These are phyloP conservation scores for Aspergillus aculeatinus DNA, from an alignment of 2,329 filamentous ascomycete genomes.

Conservation along the genomic window DNA sequence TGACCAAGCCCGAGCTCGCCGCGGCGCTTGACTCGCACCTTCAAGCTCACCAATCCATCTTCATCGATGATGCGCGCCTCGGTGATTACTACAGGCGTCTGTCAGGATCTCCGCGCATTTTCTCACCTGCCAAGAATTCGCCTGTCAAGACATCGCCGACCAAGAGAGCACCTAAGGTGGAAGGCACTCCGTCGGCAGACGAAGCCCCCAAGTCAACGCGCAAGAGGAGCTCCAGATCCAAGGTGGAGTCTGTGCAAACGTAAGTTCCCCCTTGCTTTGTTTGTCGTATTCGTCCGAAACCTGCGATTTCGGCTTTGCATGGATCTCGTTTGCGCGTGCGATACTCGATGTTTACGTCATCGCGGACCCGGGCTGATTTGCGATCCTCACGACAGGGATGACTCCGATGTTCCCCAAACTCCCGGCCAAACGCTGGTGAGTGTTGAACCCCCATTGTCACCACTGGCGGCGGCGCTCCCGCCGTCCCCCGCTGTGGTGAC, in stretches of 20 bases:
- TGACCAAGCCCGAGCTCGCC: constrained; percentile 80
- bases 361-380: background rate
- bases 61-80: constrained; percentile 64
- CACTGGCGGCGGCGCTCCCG: constrained; percentile 21
- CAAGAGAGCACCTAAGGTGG: constrained; percentile 47
- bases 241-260: constrained; percentile 37
- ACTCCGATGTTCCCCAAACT: constrained; percentile 18
- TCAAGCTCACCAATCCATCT: constrained; percentile 64
- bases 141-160: constrained; percentile 39
- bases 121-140: constrained; percentile 53
- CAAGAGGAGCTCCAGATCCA: constrained; percentile 42
- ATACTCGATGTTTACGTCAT: background rate
- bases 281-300: background rate
- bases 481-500: constrained; percentile 52
- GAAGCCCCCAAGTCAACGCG: constrained; percentile 34
- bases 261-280: constrained; percentile 9
- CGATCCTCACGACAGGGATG: constrained; percentile 12
- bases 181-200: constrained; percentile 30
- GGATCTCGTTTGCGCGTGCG: background rate
- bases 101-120: constrained; percentile 33
- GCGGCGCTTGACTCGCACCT: constrained; percentile 71
- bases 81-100: constrained; percentile 69
- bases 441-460: constrained; percentile 10
- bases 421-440: constrained; percentile 17
- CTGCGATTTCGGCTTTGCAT: background rate